Percentiles rank a stretch among this genome's conserved stretches.
phyloP scores from a whole-genome alignment of 768 basidiomycete species.

The Infundibulicybe gibba region DNA sequence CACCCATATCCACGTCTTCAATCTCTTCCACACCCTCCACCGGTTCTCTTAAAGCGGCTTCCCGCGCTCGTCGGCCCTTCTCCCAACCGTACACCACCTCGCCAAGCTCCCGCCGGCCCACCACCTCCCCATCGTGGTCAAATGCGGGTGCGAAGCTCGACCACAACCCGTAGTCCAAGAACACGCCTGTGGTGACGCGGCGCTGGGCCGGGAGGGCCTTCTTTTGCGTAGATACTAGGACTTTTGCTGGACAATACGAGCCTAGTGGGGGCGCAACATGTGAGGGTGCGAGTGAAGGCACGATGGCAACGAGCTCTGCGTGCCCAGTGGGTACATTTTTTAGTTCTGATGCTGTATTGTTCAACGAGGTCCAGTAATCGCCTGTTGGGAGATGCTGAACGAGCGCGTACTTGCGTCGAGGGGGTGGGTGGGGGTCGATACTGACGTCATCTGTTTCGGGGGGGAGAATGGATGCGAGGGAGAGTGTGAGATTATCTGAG shows the following conservation, averaged over 20 bases:
- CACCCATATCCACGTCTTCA: conserved; percentile 11
- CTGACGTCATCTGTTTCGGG: conserved; percentile 3
- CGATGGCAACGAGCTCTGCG: conserved; percentile 72
- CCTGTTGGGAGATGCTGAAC: conserved; percentile 76
- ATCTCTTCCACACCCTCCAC: conserved; percentile 24
- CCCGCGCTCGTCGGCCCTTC: conserved; percentile 31
- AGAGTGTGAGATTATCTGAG: conserved; percentile 36
- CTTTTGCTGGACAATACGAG: conserved; percentile 47
- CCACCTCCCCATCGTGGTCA: conserved; percentile 71
- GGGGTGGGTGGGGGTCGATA: conserved; percentile 19
- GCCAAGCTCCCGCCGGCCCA: conserved; percentile 60
- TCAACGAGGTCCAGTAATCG: conserved; percentile 77
- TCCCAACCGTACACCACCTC: conserved; percentile 54
- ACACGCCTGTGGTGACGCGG: conserved; percentile 57
- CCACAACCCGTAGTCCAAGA: conserved; percentile 76
- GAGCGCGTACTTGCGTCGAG: conserved; percentile 62
- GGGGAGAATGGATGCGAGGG: conserved; percentile 41
- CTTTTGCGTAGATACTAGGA: conserved; percentile 26
- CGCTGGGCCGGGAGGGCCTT: conserved; percentile 46
- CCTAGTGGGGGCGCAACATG: conserved; percentile 48
- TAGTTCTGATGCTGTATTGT: conserved; percentile 35
- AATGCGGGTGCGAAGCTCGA: conserved; percentile 78
- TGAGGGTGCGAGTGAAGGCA: conserved; percentile 64
- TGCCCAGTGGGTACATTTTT: conserved; percentile 58
- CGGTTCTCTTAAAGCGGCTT: conserved; percentile 20